Base-by-base conservation (phyloP, 1,139 yeast genomes). In the Tardiomyces depauwii region DNA sequence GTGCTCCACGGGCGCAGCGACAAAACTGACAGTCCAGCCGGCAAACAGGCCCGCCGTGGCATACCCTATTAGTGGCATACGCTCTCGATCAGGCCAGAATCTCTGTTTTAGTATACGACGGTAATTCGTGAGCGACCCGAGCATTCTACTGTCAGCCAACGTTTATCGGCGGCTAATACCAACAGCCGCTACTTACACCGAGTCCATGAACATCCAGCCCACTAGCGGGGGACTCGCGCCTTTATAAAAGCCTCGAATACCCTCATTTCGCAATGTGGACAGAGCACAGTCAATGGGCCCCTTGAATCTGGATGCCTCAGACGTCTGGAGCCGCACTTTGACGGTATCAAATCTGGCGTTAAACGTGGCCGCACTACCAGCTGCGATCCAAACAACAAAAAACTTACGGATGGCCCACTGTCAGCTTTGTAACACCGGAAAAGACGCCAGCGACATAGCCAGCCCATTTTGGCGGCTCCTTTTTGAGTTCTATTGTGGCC, bases 191-290 rank as follows among this genome's bases (percentile, higher is more conserved):
- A 14, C 36, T 30, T 30, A 30, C 48, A 68, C 50, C 75, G 88
- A 18, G 60, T 88, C 96, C 96, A 88, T 87, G 50, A 84, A 66
- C 55, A 88, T 87, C 96, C 96, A 88, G 0, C 96, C 96, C 14
- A 86, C 77, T 52, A 88, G 68, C 1, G 96, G 96, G 7, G 96
- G 96, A 0, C 95, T 85, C 53, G 88, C 87, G 0, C 96, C 96
- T 56, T 87, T 79, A 61, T 86, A 87, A 46, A 87, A 76, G 0
- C 95, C 96, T 25, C 71, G 65, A 2, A 80, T 53, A 2, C 96
- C 96, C 60, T 87, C 95, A 30, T 80, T 77, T 50, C 68, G 70
- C 21, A 84, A 58, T 0, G 96, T 87, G 60, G 83, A 80, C 58
- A 72, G 57, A 2, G 84, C 79, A 63, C 95, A 85, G 60, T 87